Conservation (phyloP, 2,329 filamentous ascomycete genomes). For the Dothistroma pini region DNA sequence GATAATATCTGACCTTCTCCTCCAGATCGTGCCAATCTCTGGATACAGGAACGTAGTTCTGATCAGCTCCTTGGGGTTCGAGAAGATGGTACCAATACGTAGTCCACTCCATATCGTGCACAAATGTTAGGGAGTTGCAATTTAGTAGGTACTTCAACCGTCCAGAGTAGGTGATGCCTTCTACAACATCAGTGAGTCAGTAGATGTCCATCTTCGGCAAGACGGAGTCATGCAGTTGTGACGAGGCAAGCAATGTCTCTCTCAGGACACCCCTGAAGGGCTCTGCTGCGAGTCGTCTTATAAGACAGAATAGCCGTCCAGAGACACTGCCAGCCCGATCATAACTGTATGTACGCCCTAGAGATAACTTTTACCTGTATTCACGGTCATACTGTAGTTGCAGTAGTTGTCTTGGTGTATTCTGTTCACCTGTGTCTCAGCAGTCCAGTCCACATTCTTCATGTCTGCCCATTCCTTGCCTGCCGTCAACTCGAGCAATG, state of each 20-base stretch:
- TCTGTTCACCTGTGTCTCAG: neutral
- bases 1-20: constrained; percentile 24
- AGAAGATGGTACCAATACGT: constrained; percentile 29
- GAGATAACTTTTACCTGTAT: no score
- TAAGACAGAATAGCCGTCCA: no score
- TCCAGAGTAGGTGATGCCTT: constrained; percentile 30
- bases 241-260: no score
- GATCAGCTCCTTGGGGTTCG: constrained; percentile 20
- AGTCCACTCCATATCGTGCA: constrained; percentile 29
- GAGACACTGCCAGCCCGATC: no score
- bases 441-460: constrained; percentile 10
- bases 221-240: no score
- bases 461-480: constrained; percentile 38
- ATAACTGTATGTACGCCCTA: no score
- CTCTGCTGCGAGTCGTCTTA: no score
- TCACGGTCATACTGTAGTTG: constrained; percentile 25
- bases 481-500: constrained; percentile 28
- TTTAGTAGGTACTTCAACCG: constrained; percentile 31
- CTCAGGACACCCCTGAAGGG: no score
- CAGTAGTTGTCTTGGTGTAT: constrained; percentile 11
- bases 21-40: constrained; percentile 30
- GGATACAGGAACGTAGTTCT: constrained; percentile 30
- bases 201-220: no score
- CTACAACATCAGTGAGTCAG: no score
- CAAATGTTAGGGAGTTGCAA: constrained; percentile 29